These are phyloP conservation scores for Rhizophora mangle DNA, from an alignment of 345 rosid species.

Conservation along the genomic window DNA sequence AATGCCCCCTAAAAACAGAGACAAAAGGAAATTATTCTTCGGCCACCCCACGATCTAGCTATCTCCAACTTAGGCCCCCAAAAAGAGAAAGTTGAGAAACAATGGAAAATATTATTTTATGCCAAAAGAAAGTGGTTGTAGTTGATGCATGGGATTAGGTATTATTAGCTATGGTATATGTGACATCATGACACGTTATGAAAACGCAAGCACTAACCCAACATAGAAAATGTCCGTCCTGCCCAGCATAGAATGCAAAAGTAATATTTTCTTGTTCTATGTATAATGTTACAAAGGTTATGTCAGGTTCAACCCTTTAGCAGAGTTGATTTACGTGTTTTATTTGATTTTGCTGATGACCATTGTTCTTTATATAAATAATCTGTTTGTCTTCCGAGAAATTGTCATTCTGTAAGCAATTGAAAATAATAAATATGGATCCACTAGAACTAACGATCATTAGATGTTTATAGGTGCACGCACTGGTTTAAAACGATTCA, in stretches of 20 bases:
- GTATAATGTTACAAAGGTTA: no score
- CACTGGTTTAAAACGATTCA: no score
- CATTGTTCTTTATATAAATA: no score
- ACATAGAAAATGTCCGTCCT: neutral
- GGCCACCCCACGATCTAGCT: constrained; percentile 31
- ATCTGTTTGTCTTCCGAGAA: no score
- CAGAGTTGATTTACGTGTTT: no score
- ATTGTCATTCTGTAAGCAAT: no score
- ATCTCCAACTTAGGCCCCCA: constrained; percentile 35
- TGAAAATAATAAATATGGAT: no score
- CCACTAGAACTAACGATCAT: no score
- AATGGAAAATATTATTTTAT: neutral
- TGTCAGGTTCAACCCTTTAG: no score
- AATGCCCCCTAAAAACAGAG: constrained; percentile 38
- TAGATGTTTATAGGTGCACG: no score
- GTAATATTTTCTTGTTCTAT: neutral
- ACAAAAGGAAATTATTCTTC: constrained; percentile 62
- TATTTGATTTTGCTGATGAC: no score
- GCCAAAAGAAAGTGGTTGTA: neutral
- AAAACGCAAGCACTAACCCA: constrained; percentile 21
- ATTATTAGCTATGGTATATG: neutral
- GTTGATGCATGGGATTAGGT: constrained; percentile 9
- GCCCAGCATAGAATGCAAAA: neutral
- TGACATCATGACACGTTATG: constrained; percentile 38
- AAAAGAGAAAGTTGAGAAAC: constrained; percentile 1